Base-by-base conservation (phyloP, 805 yeast species). In the Metschnikowia corniflorae region DNA sequence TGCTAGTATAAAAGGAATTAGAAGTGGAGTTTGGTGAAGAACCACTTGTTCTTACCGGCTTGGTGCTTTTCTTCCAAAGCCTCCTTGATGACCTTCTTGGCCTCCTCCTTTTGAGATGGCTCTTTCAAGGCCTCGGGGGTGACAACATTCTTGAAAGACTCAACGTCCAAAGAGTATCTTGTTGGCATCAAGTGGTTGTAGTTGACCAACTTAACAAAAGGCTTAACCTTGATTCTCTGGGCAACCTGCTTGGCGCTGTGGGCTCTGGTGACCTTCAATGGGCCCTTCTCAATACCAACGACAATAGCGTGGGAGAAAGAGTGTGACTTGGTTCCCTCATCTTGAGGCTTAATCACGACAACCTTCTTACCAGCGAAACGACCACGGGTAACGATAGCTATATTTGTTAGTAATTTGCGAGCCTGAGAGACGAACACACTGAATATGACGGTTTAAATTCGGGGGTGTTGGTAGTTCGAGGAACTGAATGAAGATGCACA, bases 351-450 rank as follows among this genome's bases (percentile, higher is more conserved):
- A 70, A 93, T 89, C 68, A 93, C 88, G 71, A 93, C 98, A 58
- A 93, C 98, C 85, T 93, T 93, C 86, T 89, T 91, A 80, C 98
- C 98, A 71, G 98, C 98, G 86, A 80, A 91, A 80, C 98, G 93
- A 68, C 98, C 98, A 75, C 97, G 91, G 74, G 89, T 95, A 72
- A 93, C 89, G 77, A 93, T 89, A 78, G 97, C 95, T 85, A 68
- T 33, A 53, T 9, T 23, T 18, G 51, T 49, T 49, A 49, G 53
- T 49, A 37, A 19, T 37, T 22, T n/a, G n/a, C n/a, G n/a, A n/a
- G n/a, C n/a, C n/a, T n/a, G n/a, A n/a, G n/a, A n/a, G n/a, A n/a
- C n/a, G n/a, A n/a, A n/a, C n/a, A n/a, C 10, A 12, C 2, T 5
- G 5, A 12, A 6, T 22, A 13, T 22, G n/a, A 12, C 3, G n/a